Evolutionary conservation across 805 yeast species (phyloP), one percentile per base, ranked within the genome.

Genomic region (Wickerhamiella qilinensis): DNA sequence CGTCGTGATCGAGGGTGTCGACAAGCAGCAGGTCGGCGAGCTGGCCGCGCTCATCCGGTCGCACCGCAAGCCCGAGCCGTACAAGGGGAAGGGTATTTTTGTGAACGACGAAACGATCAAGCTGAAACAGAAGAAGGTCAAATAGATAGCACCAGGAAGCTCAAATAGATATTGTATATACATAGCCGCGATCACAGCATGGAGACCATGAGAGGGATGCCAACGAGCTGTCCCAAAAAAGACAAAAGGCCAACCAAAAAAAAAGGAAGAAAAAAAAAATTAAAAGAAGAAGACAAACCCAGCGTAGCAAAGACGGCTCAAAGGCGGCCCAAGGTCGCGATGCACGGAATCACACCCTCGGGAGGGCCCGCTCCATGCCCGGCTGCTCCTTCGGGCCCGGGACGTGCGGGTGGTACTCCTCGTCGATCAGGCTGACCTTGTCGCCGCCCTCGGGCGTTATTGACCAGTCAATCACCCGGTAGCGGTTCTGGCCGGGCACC

Each of bases 1-100:
- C 48, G 59, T 91, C 38, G 67, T 88, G 40, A 63, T 91, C 20
- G 93, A 83, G 61, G 97, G 98, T 20, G 63, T 75, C 33, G 78
- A 88, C 59, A 81, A 83, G 59, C 94, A 86, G 58, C 77, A 77
- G 55, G 86, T 91, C 36, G 78, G 74, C 54, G 67, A 77, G 39
- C 84, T 82, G 60, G 98, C 97, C 16, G 94, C 94, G 14, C 73
- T 74, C 41, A 67, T 91, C 47, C 77, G 97, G 58, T 73, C 72
- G 50, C 74, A 74, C 67, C 83, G 82, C 57, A 93, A 93, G 44
- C 99, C 99, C 34, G 99, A 91, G 64, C 96, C 96, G 30, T 91
- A 91, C 60, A 91, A 91, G 64, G 98, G 98, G 56, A 93, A 93
- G 51, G 99, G 99, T 55, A 79, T 91, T 36, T 91, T 79, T 56